Evolutionary conservation across 257 asterid genomes (phyloP).

Genomic region (Datura wrightii): DNA sequence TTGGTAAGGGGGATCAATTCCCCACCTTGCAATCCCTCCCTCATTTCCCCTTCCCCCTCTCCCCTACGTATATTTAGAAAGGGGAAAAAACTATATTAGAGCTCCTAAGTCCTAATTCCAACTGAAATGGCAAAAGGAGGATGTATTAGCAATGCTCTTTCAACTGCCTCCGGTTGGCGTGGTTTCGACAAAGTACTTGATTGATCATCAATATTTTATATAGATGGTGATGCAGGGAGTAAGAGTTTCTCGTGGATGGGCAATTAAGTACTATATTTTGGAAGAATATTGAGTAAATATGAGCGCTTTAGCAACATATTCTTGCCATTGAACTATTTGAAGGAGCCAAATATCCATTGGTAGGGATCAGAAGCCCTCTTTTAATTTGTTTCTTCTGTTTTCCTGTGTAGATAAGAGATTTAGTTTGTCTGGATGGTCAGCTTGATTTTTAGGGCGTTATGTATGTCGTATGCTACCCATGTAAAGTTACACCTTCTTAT

Average conservation of each 20-base stretch:
- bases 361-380: neutral
- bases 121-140: neutral
- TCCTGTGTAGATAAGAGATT: constrained; percentile 17
- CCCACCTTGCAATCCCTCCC: neutral
- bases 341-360: constrained; percentile 6
- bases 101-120: neutral
- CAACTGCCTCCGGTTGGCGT: neutral
- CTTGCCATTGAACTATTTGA: neutral
- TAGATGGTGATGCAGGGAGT: constrained; percentile 3
- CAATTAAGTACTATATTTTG: neutral
- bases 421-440: constrained; percentile 7
- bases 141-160: neutral
- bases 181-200: neutral
- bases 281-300: constrained; percentile 14
- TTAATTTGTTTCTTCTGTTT: neutral
- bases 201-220: neutral
- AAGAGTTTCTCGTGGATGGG: neutral
- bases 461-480: neutral
- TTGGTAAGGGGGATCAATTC: neutral
- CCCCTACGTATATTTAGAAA: neutral
- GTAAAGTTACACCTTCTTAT: constrained; percentile 8
- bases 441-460: neutral
- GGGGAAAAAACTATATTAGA: neutral
- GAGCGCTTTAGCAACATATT: neutral
- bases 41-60: neutral